Percentiles rank a stretch among this genome's conserved stretches.
Evolutionary conservation across 495 filamentous ascomycete genomes (phyloP).

Genomic region (Staphylotrichum tortipilum): DNA sequence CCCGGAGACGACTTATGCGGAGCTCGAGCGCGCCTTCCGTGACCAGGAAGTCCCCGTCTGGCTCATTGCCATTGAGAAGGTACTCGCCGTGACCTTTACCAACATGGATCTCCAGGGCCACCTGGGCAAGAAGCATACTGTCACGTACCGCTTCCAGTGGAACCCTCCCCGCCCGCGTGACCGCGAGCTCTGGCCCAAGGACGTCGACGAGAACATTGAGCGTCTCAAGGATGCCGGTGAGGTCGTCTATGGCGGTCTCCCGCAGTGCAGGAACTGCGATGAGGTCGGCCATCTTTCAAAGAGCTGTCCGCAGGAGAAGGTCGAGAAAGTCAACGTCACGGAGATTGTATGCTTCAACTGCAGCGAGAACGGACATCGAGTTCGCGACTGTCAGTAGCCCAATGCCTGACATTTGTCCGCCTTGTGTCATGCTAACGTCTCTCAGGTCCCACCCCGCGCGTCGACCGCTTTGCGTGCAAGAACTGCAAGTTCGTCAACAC

Average conservation of each 20-base stretch:
- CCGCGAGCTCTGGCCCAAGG: conserved; percentile 53
- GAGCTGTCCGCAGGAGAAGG: conserved; percentile 55
- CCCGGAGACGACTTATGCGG: conserved; percentile 54
- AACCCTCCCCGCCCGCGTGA: conserved; percentile 58
- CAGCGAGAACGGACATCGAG: conserved; percentile 54
- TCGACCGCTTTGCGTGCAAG: conserved; percentile 59
- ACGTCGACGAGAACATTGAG: conserved; percentile 59
- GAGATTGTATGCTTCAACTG: conserved; percentile 73
- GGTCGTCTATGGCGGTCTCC: conserved; percentile 54
- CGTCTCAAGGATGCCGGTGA: conserved; percentile 68
- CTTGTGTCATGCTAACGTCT: conserved; percentile 21
- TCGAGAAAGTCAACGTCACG: conserved; percentile 35
- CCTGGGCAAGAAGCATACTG: conserved; percentile 61
- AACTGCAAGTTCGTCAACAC: conserved; percentile 62
- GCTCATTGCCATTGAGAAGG: conserved; percentile 68
- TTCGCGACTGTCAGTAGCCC: conserved; percentile 53
- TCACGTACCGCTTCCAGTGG: conserved; percentile 56
- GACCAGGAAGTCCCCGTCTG: conserved; percentile 51
- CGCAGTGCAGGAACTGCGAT: conserved; percentile 62
- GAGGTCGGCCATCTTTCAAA: conserved; percentile 67
- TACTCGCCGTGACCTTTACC: conserved; percentile 52
- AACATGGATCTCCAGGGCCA: conserved; percentile 82
- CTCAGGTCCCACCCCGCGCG: conserved; percentile 41
- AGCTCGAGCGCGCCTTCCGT: conserved; percentile 71
- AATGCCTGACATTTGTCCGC: conserved; percentile 5